Evolutionary conservation across 148 eudicot genomes (phyloP).

Genomic region (Chenopodium album): DNA sequence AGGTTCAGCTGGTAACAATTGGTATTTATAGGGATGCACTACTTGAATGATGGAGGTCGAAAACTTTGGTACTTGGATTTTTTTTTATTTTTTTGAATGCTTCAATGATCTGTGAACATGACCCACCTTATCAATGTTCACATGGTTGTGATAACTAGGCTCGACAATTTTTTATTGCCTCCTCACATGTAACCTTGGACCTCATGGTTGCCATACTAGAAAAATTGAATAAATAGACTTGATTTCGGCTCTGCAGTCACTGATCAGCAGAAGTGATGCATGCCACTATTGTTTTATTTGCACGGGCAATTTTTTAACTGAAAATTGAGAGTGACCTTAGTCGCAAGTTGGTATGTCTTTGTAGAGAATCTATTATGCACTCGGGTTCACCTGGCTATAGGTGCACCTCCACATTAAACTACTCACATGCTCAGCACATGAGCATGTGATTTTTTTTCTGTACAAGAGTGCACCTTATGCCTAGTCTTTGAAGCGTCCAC

Average conservation of each 20-base stretch:
- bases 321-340: slow-evolving; percentile 10
- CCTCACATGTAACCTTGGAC: slow-evolving; percentile 20
- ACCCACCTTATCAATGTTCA: slow-evolving; percentile 24
- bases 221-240: slow-evolving; percentile 16
- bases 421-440: too few relatives aligned
- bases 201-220: not conserved
- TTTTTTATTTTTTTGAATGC: not conserved
- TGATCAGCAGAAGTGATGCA: slow-evolving; percentile 18
- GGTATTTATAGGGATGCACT: slow-evolving; percentile 20
- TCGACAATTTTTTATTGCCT: slow-evolving; percentile 13
- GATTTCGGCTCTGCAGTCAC: slow-evolving; percentile 10
- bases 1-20: not conserved
- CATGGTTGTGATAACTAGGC: slow-evolving; percentile 25
- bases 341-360: too few relatives aligned
- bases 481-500: too few relatives aligned
- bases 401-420: too few relatives aligned
- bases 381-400: too few relatives aligned
- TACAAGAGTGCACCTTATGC: too few relatives aligned
- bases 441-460: too few relatives aligned
- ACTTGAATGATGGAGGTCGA: not conserved
- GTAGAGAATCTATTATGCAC: too few relatives aligned
- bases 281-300: not conserved
- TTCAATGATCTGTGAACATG: slow-evolving; percentile 21
- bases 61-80: slow-evolving; percentile 13
- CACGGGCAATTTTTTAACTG: not conserved